Evolutionary conservation across 352 stramenopile species (phyloP), one percentile per base, ranked within the genome.

Genomic region (Phytophthora idaei): DNA sequence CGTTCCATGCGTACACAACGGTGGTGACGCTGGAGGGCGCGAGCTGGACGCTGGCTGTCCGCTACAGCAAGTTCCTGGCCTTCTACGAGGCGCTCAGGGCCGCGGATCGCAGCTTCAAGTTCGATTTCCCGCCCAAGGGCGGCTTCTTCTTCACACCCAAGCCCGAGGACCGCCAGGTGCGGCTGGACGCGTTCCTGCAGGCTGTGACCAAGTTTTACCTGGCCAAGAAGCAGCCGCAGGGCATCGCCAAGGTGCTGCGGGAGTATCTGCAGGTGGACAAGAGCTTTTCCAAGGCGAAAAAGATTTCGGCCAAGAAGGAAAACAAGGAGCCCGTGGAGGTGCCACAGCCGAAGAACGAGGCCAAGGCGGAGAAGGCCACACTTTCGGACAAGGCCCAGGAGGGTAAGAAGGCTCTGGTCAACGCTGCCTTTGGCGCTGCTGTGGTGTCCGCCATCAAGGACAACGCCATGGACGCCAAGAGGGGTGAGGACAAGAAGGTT

Each of bases 111-210:
- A 47, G 46, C 14, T 90, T 91, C 51, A 69, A 73, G 27, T 90
- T 88, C 57, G 69, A 81, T 17, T 93, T 93, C 62, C 85, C 85
- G 25, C 76, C 78, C 62, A 90, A 90, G 61, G 71, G 82, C 46
- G 61, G 73, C 32, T 78, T 90, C 63, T 93, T 90, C 69, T 90
- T 73, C 68, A 76, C 76, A 42, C 79, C 85, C 15, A 55, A 75
- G 59, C 85, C 85, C 1, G 67, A 79, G 48, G 65, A 90, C 21
- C 82, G 85, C 45, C 61, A 87, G 48, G 61, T 67, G 27, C 66
- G 77, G 36, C 76, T 93, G 45, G 64, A 90, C 42, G 80, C 77
- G 46, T 93, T 93, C 57, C 50, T 93, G 53, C 67, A 83, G 57
- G 69, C 72, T 1, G 70, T 69, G 48, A 61, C 76, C 12, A 64